phyloP scores from a whole-genome alignment of 2,329 filamentous ascomycete genomes.

The Geoglossum cookeanum region DNA sequence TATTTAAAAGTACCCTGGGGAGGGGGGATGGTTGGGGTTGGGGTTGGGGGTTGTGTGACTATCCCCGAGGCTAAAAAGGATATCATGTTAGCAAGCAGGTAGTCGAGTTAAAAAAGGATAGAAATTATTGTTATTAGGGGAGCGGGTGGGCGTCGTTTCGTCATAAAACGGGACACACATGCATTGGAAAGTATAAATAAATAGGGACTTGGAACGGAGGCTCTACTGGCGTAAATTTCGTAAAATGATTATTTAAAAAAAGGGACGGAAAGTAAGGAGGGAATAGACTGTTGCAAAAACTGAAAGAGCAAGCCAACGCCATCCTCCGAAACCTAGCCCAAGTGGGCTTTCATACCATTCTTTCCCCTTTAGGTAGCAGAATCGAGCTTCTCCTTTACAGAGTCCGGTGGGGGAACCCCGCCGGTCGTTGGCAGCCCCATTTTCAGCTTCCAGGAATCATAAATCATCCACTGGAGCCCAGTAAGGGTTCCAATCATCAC shows the following conservation, averaged over 20 bases:
- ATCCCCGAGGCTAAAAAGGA: no score
- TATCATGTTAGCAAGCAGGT: no score
- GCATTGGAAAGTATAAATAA: no score
- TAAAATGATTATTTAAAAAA: neutral
- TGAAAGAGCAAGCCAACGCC: neutral
- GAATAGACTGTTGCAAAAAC: neutral
- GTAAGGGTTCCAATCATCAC: slow-evolving; percentile 65
- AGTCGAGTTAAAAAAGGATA: no score
- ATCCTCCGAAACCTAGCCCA: neutral
- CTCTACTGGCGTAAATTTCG: no score
- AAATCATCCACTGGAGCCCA: slow-evolving; percentile 86
- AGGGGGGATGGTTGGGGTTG: no score
- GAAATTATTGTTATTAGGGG: no score
- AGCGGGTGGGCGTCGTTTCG: no score
- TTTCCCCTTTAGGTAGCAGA: neutral
- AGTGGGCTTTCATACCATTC: neutral
- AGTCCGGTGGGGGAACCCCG: slow-evolving; percentile 32
- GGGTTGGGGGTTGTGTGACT: no score
- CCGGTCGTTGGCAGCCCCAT: slow-evolving; percentile 76
- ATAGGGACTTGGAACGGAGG: no score
- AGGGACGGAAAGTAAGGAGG: neutral
- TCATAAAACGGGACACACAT: no score
- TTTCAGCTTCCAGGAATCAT: slow-evolving; percentile 66
- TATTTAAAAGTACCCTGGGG: no score
- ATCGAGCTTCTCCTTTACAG: neutral